Base-by-base conservation (phyloP, 2,329 filamentous ascomycete species). In the Fusarium gaditjirri region DNA sequence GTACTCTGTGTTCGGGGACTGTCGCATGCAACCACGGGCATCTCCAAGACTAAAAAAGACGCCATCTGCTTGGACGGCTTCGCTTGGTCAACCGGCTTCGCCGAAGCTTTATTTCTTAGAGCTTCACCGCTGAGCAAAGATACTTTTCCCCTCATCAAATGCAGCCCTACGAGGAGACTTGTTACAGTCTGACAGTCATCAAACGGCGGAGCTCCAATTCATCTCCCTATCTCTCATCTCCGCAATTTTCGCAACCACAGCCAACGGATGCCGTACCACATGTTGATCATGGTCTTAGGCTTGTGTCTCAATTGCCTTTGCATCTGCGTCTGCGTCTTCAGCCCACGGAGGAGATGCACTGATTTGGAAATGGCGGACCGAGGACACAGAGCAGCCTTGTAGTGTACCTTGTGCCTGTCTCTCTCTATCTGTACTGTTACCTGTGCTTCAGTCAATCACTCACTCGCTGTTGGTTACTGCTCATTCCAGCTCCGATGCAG, bases 81-180 rank as follows among this genome's bases (percentile, higher is more conserved):
- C 35, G 16, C 39, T 55, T 25, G 55, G 42, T 68, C 61, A 62
- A 50, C 60, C 75, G 75, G 75, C 61, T 59, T 70, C 75, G 69
- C 75, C 75, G 75, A 76, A 65, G 53, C 39, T 53, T 64, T 61
- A 23, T 23, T 70, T 71, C 61, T 74, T 74, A 73, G 53, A 73
- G 59, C 68, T 75, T 77, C 75, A 77, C 75, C 75, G 72, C 75
- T 69, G 65, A 70, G 31, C 25, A 53, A 54, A 50, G 61, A 39
- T 29, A 39, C 49, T 19, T 10, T 53, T 70, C 41, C 70, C 60
- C 71, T 67, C 49, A 46, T 31, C 33, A 29, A 23, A 70, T 76
- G 72, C 75, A 77, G 75, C 75, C 75, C 75, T 77, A 77, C 58
- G 56, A 61, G 53, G 33, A 61, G 35, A 36, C 38, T 55, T 38